Evolutionary conservation across 257 asterid genomes (phyloP), one percentile per base, ranked within the genome.

Genomic region (Craterostigma plantagineum): DNA sequence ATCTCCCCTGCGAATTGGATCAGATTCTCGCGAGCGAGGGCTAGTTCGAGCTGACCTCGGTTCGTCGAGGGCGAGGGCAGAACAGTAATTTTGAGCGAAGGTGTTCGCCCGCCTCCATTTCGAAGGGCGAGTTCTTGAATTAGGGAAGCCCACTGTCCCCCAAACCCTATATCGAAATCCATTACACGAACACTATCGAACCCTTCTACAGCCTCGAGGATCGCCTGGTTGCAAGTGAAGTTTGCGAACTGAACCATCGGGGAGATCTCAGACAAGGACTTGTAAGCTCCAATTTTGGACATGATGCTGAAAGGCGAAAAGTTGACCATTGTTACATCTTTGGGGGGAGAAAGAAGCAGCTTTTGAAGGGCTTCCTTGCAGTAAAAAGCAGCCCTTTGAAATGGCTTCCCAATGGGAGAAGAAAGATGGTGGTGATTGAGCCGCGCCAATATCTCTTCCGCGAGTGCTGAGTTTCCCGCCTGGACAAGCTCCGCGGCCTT

Each of bases 371-470:
- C 81, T 63, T 90, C 92, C 73, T 79, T 90, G 61, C 72, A 79
- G 50, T 83, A 79, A 56, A 79, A 83, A 62, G 95, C 83, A 58
- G 95, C 93, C 86, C 94, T 58, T 9, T 57, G 51, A 54, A 83
- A 83, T 59, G 99, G 95, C 77, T 82, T 90, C 23, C 92, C 94
- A 46, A 70, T 67, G 14, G 95, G 87, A 60, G 95, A 75, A 71
- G 79, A 23, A 6, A 23, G 30, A 6, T 23, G 84, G 70, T 79
- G 91, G 66, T 90, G 99, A 90, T 90, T 90, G 99, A 90, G 99
- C 99, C 98, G 99, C 94, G 95, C 99, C 99, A 90, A 90, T 90
- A 90, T 83, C 99, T 58, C 83, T 63, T 79, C 92, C 91, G 95
- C 95, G 81, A 72, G 94, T 62, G 59, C 71, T 6, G 71, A 64